These are phyloP conservation scores for Angophora floribunda DNA, from an alignment of 345 rosid genomes.

Conservation along the genomic window DNA sequence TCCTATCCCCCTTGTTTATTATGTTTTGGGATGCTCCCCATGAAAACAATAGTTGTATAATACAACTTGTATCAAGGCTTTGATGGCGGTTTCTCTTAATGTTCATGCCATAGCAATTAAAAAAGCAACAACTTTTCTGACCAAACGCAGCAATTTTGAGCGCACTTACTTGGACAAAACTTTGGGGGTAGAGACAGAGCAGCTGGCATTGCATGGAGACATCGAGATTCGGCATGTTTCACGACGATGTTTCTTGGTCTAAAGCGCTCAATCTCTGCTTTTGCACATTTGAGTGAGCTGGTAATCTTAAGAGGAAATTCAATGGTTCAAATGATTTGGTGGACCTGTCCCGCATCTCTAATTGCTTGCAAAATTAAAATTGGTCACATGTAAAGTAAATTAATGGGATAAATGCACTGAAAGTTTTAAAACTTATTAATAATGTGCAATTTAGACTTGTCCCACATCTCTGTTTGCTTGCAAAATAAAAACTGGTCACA, in stretches of 20 bases:
- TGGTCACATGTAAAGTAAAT: not conserved
- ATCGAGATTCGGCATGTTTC: not conserved
- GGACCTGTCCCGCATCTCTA: not conserved
- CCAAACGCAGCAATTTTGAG: not conserved
- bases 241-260: not conserved
- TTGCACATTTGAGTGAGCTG: too few relatives aligned
- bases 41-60: not conserved
- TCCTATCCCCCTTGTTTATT: not conserved
- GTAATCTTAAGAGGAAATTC: not conserved
- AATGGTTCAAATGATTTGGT: not conserved
- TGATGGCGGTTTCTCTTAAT: not conserved
- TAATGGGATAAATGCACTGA: too few relatives aligned
- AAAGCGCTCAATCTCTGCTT: not conserved
- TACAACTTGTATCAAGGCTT: not conserved
- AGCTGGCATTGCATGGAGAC: not conserved
- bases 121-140: not conserved
- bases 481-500: too few relatives aligned
- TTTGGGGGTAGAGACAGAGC: not conserved
- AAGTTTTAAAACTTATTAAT: too few relatives aligned
- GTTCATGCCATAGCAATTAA: not conserved
- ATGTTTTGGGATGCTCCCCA: not conserved
- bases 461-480: too few relatives aligned
- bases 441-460: too few relatives aligned
- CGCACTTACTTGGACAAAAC: not conserved
- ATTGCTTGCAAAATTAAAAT: too few relatives aligned